These are phyloP conservation scores for Talaromyces thailandensis DNA, from an alignment of 495 filamentous ascomycete species.

Conservation along the genomic window DNA sequence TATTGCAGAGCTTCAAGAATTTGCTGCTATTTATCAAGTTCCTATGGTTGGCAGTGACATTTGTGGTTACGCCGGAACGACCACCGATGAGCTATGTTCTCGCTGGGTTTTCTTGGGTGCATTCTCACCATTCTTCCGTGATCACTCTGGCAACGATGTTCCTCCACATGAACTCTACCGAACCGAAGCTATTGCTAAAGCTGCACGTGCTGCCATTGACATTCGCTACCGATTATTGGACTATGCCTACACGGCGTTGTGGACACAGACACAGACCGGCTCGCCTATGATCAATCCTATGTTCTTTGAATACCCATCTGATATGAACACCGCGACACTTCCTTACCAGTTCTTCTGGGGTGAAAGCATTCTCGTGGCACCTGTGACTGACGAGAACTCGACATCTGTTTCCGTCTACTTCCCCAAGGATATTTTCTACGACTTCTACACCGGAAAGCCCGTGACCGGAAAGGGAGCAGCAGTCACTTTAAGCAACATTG, in stretches of 20 bases:
- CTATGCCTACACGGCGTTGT: conserved; percentile 73
- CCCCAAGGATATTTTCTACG: conserved; percentile 68
- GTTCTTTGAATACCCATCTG: conserved; percentile 64
- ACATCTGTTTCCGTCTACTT: conserved; percentile 66
- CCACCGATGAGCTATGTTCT: conserved; percentile 71
- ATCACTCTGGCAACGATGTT: conserved; percentile 51
- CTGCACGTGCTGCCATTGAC: conserved; percentile 62
- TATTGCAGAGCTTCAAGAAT: conserved; percentile 62
- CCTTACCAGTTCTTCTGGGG: conserved; percentile 71
- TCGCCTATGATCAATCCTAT: conserved; percentile 61
- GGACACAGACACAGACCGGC: conserved; percentile 55
- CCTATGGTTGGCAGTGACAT: conserved; percentile 82
- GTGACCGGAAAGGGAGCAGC: conserved; percentile 47
- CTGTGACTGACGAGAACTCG: conserved; percentile 54
- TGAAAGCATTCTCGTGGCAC: conserved; percentile 58
- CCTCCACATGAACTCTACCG: conserved; percentile 72
- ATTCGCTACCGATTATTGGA: conserved; percentile 70
- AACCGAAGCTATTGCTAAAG: conserved; percentile 54
- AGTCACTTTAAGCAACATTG: conserved; percentile 44
- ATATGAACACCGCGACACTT: conserved; percentile 49
- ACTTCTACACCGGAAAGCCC: conserved; percentile 55
- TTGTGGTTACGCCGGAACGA: conserved; percentile 66
- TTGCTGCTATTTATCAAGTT: conserved; percentile 72
- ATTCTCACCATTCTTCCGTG: conserved; percentile 76
- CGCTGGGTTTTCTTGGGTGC: conserved; percentile 78